Base-by-base conservation (phyloP, 1,139 yeast species). In the Zhuliangozyma blackwelliae region DNA sequence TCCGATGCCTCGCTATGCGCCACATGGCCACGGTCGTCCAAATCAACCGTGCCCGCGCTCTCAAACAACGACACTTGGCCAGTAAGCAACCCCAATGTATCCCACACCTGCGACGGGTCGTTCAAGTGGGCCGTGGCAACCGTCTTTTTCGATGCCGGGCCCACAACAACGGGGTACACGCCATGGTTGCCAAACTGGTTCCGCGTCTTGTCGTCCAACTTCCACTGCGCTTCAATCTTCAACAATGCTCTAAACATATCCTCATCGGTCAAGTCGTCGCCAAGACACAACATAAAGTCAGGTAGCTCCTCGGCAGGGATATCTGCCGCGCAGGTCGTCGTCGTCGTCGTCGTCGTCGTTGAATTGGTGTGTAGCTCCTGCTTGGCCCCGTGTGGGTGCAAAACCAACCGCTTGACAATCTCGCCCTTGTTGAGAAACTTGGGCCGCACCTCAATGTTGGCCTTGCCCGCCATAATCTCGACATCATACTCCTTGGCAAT, bases 181-280 rank as follows among this genome's bases (percentile, higher is more conserved):
- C 92, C 92, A 51, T 72, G 79, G 29, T 70, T 59, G 8, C 75
- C 78, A 50, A 67, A 72, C 23, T 57, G 50, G 50, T 76, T 72
- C 39, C 56, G 61, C 7, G 74, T 70, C 23, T 64, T 55, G 6
- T 61, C 59, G 10, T 58, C 50, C 34, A 47, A 45, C 27, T 50
- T 52, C 75, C 80, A 82, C 26, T 62, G 59, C 2, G 57, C 54
- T 47, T 82, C 89, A 45, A 83, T 76, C 5, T 65, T 66, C 42
- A 78, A 74, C 48, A 92, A 65, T 21, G 92, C 82, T 42, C 69
- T 72, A 60, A 92, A 92, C 99, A 92, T 92, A 55, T 92, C 98
- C 59, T 92, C 99, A 59, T 92, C 99, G 0, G 99, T 94, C 36
- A 83, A 73, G 58, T 92, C 99, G 59, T 92, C 99, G 33, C 99